A percentile compares a stretch with the other conserved stretches of the same genome.
Conservation (phyloP, 208 protist species). For the Herpetomonas muscarum region DNA sequence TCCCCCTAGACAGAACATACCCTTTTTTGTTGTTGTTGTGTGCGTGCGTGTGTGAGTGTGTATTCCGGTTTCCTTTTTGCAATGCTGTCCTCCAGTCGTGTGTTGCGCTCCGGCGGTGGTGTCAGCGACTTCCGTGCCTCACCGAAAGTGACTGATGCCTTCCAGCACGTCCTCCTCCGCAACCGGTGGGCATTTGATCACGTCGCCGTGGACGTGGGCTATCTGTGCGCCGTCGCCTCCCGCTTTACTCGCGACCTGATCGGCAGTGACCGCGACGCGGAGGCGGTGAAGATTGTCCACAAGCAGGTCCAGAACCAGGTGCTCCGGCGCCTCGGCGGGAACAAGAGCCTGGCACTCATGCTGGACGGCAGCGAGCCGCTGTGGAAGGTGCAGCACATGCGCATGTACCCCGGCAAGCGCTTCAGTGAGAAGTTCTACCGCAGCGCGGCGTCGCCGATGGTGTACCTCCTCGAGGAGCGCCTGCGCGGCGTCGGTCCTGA, state of each 20-base stretch:
- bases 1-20: not conserved
- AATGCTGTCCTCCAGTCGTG: constrained; percentile 6
- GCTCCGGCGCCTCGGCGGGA: constrained; percentile 48
- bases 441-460: constrained; percentile 66
- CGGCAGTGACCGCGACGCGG: constrained; percentile 55
- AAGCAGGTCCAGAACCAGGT: constrained; percentile 46
- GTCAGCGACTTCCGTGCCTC: constrained; percentile 40
- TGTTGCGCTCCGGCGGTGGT: constrained; percentile 18
- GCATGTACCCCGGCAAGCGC: constrained; percentile 49
- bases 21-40: not conserved
- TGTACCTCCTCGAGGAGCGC: constrained; percentile 63
- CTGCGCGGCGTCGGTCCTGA: constrained; percentile 34
- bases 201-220: constrained; percentile 56
- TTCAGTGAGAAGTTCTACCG: constrained; percentile 65
- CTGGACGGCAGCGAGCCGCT: constrained; percentile 68
- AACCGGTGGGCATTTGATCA: constrained; percentile 46
- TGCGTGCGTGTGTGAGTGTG: not conserved
- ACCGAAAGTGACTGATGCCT: constrained; percentile 42
- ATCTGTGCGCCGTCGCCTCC: constrained; percentile 29
- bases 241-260: constrained; percentile 59
- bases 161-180: constrained; percentile 44
- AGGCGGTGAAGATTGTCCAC: constrained; percentile 54
- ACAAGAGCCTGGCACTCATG: constrained; percentile 61
- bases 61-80: not conserved
- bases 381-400: constrained; percentile 60